Conservation (phyloP, 257 asterid species). For the Lycium barbarum region DNA sequence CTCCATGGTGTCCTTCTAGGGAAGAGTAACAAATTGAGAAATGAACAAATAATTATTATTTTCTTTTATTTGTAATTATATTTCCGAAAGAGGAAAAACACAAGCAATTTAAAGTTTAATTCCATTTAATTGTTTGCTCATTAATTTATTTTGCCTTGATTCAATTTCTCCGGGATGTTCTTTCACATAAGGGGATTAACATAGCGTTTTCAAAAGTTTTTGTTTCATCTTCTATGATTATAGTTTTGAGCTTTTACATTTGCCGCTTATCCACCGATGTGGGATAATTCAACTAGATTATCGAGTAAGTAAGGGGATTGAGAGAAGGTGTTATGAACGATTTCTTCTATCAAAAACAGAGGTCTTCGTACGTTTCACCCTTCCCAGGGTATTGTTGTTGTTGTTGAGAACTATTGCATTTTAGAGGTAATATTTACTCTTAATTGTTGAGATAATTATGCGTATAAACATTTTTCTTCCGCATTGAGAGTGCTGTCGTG, state of each 20-base stretch:
- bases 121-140: not conserved
- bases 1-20: conserved; percentile 76
- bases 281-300: too few species aligned
- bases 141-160: not conserved
- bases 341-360: too few species aligned
- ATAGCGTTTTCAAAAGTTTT: too few species aligned
- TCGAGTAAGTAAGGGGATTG: not conserved
- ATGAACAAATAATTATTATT: conserved; percentile 19
- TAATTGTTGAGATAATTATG: too few species aligned
- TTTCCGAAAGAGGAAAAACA: not conserved
- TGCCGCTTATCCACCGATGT: too few species aligned
- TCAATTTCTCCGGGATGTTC: not conserved
- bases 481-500: too few species aligned
- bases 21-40: conserved; percentile 29
- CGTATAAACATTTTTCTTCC: too few species aligned
- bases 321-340: not conserved
- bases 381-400: too few species aligned
- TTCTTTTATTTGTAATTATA: conserved; percentile 27
- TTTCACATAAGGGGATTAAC: not conserved
- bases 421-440: not conserved
- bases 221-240: too few species aligned
- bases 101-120: not conserved
- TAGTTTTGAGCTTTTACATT: too few species aligned
- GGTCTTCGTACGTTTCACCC: too few species aligned
- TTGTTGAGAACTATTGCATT: not conserved